Evolutionary conservation across 192 early-diverging fungal genomes (phyloP).

Genomic region (Entrophospora sp.): DNA sequence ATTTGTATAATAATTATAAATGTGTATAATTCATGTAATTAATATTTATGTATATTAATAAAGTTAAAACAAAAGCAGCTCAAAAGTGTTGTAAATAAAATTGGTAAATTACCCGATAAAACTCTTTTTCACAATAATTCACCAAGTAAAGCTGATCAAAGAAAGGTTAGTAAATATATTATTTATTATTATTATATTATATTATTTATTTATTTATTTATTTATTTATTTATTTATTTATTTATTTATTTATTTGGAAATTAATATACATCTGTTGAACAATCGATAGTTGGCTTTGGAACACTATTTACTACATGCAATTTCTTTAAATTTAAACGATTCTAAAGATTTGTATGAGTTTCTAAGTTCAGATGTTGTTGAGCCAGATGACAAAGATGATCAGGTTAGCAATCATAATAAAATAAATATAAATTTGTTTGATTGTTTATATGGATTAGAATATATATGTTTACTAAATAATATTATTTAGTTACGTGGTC

Average conservation of each 20-base stretch:
- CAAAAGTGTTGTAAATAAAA: too few relatives aligned
- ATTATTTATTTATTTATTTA: too few relatives aligned
- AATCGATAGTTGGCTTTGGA: constrained; percentile 55
- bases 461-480: constrained; percentile 1
- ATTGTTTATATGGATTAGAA: background rate
- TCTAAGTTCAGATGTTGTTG: constrained; percentile 59
- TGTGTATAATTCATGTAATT: background rate
- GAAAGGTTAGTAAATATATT: too few relatives aligned
- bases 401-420: too few relatives aligned
- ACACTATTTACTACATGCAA: constrained; percentile 69
- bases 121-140: too few relatives aligned
- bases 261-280: background rate
- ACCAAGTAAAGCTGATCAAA: too few relatives aligned
- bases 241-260: background rate
- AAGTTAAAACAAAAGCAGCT: too few relatives aligned
- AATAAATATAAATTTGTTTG: background rate
- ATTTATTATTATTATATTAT: too few relatives aligned
- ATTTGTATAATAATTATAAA: too few relatives aligned
- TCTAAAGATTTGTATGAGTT: constrained; percentile 63
- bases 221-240: background rate
- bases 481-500: constrained; percentile 39
- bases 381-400: constrained; percentile 30
- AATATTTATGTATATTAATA: background rate
- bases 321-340: constrained; percentile 50
- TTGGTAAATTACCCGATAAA: too few relatives aligned